Percentiles rank a stretch among this genome's conserved stretches.
phyloP scores from a whole-genome alignment of 352 stramenopile genomes.

The Halophytophthora polymorphica region DNA sequence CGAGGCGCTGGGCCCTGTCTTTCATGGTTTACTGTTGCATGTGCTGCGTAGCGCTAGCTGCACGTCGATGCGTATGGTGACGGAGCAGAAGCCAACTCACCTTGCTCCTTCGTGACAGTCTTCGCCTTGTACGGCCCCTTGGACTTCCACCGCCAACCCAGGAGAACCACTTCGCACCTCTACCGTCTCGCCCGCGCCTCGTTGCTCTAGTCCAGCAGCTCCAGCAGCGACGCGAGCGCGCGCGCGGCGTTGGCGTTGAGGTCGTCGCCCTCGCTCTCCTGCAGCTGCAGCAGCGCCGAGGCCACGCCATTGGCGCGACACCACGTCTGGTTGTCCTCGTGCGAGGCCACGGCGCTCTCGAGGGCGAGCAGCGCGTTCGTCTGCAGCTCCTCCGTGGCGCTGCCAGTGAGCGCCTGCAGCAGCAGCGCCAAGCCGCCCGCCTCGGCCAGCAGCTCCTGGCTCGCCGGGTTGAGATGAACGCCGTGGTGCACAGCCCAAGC shows the following conservation, averaged over 20 bases:
- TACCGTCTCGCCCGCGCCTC: constrained; percentile 3
- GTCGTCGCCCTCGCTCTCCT: constrained; percentile 42
- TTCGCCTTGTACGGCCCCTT: too few species aligned
- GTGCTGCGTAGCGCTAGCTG: too few species aligned
- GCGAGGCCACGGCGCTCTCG: constrained; percentile 45
- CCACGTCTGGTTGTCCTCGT: constrained; percentile 50
- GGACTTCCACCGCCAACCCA: constrained; percentile 1
- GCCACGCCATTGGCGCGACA: constrained; percentile 38
- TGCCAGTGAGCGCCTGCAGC: constrained; percentile 39
- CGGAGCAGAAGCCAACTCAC: too few species aligned
- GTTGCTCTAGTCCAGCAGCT: constrained; percentile 33
- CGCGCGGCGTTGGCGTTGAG: constrained; percentile 55
- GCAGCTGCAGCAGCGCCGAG: constrained; percentile 36
- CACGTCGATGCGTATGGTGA: too few species aligned
- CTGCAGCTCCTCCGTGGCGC: constrained; percentile 47
- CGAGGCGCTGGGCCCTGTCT: too few species aligned
- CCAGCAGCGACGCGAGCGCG: constrained; percentile 39
- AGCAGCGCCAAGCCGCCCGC: constrained; percentile 60
- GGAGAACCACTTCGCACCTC: constrained; percentile 10
- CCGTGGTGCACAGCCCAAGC: constrained; percentile 76
- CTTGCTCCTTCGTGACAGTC: too few species aligned
- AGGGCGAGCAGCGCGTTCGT: constrained; percentile 70
- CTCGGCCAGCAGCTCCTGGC: constrained; percentile 52
- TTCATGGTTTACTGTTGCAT: too few species aligned
- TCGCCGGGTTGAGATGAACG: constrained; percentile 60